phyloP scores from a whole-genome alignment of 169 alveolate species.

The Plasmodium knowlesi region DNA sequence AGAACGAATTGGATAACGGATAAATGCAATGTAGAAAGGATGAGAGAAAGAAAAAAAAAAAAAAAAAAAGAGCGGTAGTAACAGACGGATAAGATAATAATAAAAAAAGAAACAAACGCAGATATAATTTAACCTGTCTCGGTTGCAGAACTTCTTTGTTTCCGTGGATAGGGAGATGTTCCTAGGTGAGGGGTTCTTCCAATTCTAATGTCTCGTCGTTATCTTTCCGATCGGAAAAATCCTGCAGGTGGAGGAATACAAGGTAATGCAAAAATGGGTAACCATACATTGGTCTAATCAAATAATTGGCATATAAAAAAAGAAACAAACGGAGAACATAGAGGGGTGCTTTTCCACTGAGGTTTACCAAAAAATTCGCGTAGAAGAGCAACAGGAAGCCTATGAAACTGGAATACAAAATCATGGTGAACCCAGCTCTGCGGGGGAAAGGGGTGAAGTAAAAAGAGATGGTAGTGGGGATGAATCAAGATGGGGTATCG shows the following conservation, averaged over 20 bases:
- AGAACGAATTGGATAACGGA: not conserved
- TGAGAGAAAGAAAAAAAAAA: not conserved
- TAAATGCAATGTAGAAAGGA: not conserved
- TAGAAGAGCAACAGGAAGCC: constrained; percentile 77
- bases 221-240: constrained; percentile 61
- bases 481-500: not conserved
- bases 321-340: not conserved
- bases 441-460: constrained; percentile 7
- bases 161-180: not conserved
- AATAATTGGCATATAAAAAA: not conserved
- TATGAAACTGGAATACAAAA: constrained; percentile 75
- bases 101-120: not conserved
- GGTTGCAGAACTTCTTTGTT: not conserved
- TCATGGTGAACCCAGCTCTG: constrained; percentile 82
- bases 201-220: constrained; percentile 55
- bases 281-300: not conserved
- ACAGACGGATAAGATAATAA: not conserved
- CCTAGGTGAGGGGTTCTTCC: constrained; percentile 55
- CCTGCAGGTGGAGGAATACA: constrained; percentile 4
- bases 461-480: not conserved
- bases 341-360: not conserved
- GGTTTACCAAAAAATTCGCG: constrained; percentile 78
- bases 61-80: not conserved
- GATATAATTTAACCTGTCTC: not conserved
- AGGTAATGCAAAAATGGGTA: not conserved